phyloP scores from a whole-genome alignment of 371 early-diverging fungal genomes.

The Parasitella parasitica region DNA sequence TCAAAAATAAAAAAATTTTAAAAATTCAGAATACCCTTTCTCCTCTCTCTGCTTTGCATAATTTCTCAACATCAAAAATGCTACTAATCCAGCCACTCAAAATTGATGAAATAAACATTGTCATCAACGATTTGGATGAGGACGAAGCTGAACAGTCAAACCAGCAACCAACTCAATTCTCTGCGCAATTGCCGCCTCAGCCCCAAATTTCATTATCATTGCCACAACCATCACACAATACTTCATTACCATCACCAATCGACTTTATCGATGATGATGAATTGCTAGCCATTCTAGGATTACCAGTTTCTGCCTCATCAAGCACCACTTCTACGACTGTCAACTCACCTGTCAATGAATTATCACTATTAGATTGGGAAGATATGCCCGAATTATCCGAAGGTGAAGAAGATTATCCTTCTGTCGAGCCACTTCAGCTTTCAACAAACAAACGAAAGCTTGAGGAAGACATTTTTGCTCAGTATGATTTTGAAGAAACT shows the following conservation, averaged over 20 bases:
- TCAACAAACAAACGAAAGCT: slow-evolving; percentile 10
- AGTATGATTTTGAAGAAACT: slow-evolving; percentile 26
- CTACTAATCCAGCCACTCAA: neutral
- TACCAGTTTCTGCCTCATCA: neutral
- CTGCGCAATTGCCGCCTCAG: neutral
- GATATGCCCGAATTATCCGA: slow-evolving; percentile 19
- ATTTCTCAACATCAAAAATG: neutral
- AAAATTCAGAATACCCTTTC: neutral
- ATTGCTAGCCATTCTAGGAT: slow-evolving; percentile 16
- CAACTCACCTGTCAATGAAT: neutral
- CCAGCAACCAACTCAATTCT: neutral
- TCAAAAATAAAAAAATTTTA: neutral
- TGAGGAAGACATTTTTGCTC: slow-evolving; percentile 21
- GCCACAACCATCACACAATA: neutral
- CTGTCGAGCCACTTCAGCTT: neutral
- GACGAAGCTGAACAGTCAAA: neutral
- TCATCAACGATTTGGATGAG: neutral
- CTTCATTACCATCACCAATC: slow-evolving; percentile 1
- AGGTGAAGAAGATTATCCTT: slow-evolving; percentile 9
- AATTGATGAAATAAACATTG: neutral
- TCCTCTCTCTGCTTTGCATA: neutral
- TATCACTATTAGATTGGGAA: slow-evolving; percentile 6
- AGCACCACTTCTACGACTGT: neutral
- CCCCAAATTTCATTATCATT: neutral
- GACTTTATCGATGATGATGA: slow-evolving; percentile 16